phyloP scores from a whole-genome alignment of 225 moss, liverwort and hornwort genomes.

The Antitrichia curtipendula region DNA sequence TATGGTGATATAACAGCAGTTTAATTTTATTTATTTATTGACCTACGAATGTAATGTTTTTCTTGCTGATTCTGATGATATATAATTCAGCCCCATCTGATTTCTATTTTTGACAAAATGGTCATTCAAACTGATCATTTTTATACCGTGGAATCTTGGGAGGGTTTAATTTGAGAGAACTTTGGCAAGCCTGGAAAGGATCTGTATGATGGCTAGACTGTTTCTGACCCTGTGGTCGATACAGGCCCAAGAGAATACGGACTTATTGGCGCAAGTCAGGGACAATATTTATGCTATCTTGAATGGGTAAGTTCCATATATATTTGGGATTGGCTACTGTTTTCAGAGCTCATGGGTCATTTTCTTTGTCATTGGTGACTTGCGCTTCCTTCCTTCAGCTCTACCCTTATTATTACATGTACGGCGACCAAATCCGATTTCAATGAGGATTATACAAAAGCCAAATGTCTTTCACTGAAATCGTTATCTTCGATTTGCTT shows the following conservation, averaged over 20 bases:
- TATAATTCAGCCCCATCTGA: too few relatives aligned
- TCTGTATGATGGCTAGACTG: not conserved
- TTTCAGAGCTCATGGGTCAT: not conserved
- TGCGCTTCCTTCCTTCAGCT: not conserved
- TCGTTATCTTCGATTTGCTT: not conserved
- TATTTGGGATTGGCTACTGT: not conserved
- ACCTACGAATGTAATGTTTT: not conserved
- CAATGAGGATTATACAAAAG: not conserved
- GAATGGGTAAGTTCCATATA: slow-evolving; percentile 10
- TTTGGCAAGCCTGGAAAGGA: not conserved
- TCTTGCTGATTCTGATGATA: not conserved
- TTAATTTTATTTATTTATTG: not conserved
- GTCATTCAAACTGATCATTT: not conserved
- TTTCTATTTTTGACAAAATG: not conserved
- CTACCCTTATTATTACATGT: not conserved
- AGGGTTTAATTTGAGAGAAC: not conserved
- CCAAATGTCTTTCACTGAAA: not conserved
- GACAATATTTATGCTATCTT: slow-evolving; percentile 86
- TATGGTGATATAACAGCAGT: too few relatives aligned
- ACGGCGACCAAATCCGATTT: not conserved
- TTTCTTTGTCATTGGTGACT: not conserved
- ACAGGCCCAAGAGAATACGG: slow-evolving; percentile 83
- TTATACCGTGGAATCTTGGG: not conserved
- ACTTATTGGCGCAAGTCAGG: slow-evolving; percentile 60
- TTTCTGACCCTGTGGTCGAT: not conserved